Evolutionary conservation across 768 basidiomycete species (phyloP), one percentile per base, ranked within the genome.

Genomic region (Neoboletus magnificus): DNA sequence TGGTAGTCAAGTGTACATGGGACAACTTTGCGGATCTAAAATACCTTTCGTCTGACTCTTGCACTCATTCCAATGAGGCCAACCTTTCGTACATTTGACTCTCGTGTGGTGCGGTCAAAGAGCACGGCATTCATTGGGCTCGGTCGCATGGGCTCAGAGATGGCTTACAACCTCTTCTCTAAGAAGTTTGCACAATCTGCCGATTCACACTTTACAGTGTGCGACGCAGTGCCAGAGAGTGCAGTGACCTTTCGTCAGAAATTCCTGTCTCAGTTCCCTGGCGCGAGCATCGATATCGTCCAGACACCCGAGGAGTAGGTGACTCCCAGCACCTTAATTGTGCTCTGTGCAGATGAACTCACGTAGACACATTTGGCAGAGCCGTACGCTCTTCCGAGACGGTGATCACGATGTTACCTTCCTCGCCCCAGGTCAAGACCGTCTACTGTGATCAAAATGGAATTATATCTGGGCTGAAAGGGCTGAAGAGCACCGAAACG

Each of bases 331-430:
- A 2, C 20, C 22, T 29, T 23, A 22, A 32, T 48, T 11, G 33
- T 50, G 35, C 43, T 41, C 5, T 35, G 5, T 30, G 18, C 27
- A 39, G 39, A 43, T 30, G 59, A 41, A 36, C 55, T 52, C 54
- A 66, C 52, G 50, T 23, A 40, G 52, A 57, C 53, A 35, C 47
- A 47, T 59, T 47, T 32, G 48, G 36, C 60, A 91, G 90, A 61
- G 89, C 88, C 6, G 76, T 83, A n/a, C 61, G 76, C 10, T 74
- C 79, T 23, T 87, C 89, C 18, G 71, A 76, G 44, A 86, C 82
- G 10, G 78, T 97, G 44, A 69, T 98, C 49, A 95, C 93, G 7
- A 94, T 96, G 92, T 78, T 98, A 2, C 94, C 94, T 0, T 94
- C 93, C 1, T 91, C 92, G 8, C 90, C 92, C 0, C 89, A 98